Evolutionary conservation across 1,284 basidiomycete genomes (phyloP).

Genomic region (Heterobasidion annosum): DNA sequence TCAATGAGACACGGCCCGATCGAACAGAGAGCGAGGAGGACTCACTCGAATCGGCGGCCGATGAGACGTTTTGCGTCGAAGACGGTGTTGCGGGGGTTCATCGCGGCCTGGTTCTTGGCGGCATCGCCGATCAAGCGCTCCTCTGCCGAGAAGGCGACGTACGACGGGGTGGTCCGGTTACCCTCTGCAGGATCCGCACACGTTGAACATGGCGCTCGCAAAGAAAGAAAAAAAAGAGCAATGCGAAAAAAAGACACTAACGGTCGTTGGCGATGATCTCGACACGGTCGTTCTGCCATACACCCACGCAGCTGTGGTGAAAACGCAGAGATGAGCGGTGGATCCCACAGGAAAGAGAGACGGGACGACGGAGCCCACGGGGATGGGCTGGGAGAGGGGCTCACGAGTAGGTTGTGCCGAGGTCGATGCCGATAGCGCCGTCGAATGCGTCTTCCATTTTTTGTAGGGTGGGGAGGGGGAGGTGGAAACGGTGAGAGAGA

Average conservation of each 20-base stretch:
- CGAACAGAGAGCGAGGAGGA: conserved; percentile 6
- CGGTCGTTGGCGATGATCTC: conserved; percentile 98
- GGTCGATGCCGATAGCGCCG: conserved; percentile 94
- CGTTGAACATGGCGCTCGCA: background rate
- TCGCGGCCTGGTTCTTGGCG: conserved; percentile 95
- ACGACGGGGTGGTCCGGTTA: conserved; percentile 98
- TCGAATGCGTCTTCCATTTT: conserved; percentile 94
- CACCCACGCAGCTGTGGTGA: conserved; percentile 76
- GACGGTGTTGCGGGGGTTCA: conserved; percentile 94
- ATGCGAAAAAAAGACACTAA: conserved; percentile 28
- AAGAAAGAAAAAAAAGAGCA: conserved; percentile 10
- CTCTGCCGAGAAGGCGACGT: conserved; percentile 95
- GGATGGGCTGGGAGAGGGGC: conserved; percentile 18
- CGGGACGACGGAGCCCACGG: background rate
- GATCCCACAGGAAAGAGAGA: background rate
- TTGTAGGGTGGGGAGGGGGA: conserved; percentile 23
- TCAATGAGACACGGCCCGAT: too few species aligned
- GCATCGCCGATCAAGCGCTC: conserved; percentile 99
- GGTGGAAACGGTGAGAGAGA: conserved; percentile 17
- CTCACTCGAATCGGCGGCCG: conserved; percentile 89
- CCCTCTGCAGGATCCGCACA: conserved; percentile 55
- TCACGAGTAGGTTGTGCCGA: conserved; percentile 87
- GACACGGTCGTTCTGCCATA: conserved; percentile 98
- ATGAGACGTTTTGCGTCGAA: conserved; percentile 98
- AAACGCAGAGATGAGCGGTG: conserved; percentile 8